Percentiles rank a stretch among this genome's conserved stretches.
These are phyloP conservation scores for Stipa capillata DNA, from an alignment of 176 grass and related monocot species.

Conservation along the genomic window DNA sequence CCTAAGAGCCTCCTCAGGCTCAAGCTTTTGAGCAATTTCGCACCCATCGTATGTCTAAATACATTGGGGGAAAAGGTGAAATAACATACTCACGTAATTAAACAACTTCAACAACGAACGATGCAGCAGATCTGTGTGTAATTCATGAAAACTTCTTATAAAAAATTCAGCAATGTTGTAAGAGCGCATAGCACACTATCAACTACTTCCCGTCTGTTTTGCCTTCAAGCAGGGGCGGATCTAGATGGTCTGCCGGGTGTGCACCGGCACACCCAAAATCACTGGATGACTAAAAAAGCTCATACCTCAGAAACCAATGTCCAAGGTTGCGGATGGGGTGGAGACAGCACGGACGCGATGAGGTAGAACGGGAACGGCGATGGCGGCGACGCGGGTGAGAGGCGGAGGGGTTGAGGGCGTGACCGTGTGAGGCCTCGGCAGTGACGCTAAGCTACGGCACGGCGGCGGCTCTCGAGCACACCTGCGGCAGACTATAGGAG, in stretches of 20 bases:
- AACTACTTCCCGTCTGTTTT: background rate
- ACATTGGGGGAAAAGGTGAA: slow-evolving; percentile 4
- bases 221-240: background rate
- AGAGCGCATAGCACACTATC: background rate
- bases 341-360: background rate
- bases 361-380: background rate
- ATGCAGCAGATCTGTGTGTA: background rate
- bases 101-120: background rate
- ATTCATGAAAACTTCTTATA: background rate
- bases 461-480: background rate
- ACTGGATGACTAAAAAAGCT: background rate
- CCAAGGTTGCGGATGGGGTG: background rate
- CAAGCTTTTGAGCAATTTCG: slow-evolving; percentile 34
- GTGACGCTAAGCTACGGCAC: background rate
- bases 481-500: background rate
- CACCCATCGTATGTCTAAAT: slow-evolving; percentile 36
- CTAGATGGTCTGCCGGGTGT: no score
- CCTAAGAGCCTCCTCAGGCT: slow-evolving; percentile 15
- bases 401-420: no score
- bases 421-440: no score
- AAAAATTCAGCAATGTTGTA: background rate
- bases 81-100: background rate
- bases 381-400: background rate
- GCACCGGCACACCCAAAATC: no score
- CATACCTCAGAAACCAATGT: background rate